A percentile compares a stretch with the other conserved stretches of the same genome.
These are phyloP conservation scores for Kodamaea alishanica DNA, from an alignment of 1,139 yeast species.

Conservation along the genomic window DNA sequence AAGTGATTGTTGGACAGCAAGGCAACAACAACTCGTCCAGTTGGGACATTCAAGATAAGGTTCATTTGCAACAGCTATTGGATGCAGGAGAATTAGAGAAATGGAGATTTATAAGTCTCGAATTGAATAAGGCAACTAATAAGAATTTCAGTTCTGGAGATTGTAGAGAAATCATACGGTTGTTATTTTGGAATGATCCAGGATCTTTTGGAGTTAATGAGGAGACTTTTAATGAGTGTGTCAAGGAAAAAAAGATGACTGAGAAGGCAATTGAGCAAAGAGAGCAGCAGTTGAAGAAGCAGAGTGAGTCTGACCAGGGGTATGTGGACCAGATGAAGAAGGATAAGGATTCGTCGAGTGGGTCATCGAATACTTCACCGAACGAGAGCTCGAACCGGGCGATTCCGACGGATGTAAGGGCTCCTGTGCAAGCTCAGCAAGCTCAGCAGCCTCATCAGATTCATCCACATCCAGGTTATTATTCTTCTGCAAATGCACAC, in stretches of 20 bases:
- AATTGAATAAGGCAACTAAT: slow-evolving; percentile 57
- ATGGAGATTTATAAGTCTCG: slow-evolving; percentile 62
- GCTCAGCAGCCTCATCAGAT: background rate
- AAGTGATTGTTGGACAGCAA: slow-evolving; percentile 79
- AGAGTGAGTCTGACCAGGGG: slow-evolving; percentile 12
- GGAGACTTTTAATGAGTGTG: slow-evolving; percentile 36
- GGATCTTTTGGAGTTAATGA: slow-evolving; percentile 54
- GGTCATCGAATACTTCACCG: slow-evolving; percentile 5
- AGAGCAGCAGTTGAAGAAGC: slow-evolving; percentile 16
- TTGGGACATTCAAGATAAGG: slow-evolving; percentile 59
- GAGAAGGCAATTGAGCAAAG: slow-evolving; percentile 34
- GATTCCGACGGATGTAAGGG: slow-evolving; percentile 3
- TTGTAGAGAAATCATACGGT: slow-evolving; percentile 52
- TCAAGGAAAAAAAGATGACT: slow-evolving; percentile 37
- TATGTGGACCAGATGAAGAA: slow-evolving; percentile 13
- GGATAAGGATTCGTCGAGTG: slow-evolving; percentile 5
- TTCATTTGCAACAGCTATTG: slow-evolving; percentile 47
- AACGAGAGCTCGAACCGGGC: too few relatives aligned
- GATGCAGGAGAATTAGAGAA: slow-evolving; percentile 73
- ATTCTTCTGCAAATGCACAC: slow-evolving; percentile 8
- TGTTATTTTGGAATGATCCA: slow-evolving; percentile 56
- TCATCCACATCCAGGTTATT: background rate
- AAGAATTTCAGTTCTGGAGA: slow-evolving; percentile 52
- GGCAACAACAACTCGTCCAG: slow-evolving; percentile 66
- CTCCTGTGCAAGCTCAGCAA: slow-evolving; percentile 1